phyloP scores from a whole-genome alignment of 495 filamentous ascomycete genomes.

The Podospora comata region DNA sequence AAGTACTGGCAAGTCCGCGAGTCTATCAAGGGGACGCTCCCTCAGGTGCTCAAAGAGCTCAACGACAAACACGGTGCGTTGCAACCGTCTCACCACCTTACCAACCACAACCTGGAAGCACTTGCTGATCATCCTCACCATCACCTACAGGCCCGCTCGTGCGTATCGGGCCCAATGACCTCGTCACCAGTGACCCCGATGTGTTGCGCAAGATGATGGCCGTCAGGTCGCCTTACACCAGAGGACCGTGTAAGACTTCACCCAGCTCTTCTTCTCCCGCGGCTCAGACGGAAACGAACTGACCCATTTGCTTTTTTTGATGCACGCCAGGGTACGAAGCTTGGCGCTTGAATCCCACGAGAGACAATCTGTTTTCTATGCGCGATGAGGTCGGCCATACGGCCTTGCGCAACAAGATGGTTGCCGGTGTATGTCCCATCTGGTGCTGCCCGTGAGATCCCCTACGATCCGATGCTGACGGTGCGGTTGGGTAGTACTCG shows the following conservation, averaged over 20 bases:
- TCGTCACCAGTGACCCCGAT: slow-evolving; percentile 46
- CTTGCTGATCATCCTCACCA: background rate
- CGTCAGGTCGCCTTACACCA: slow-evolving; percentile 36
- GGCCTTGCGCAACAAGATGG: slow-evolving; percentile 32
- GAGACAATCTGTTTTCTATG: slow-evolving; percentile 39
- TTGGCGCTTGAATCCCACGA: slow-evolving; percentile 36
- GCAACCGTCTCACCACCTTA: background rate
- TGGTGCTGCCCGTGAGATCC: background rate
- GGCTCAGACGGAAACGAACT: background rate
- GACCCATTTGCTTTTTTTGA: slow-evolving; percentile 24
- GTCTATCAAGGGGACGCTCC: slow-evolving; percentile 21
- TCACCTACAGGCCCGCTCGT: slow-evolving; percentile 29
- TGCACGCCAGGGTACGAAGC: slow-evolving; percentile 32
- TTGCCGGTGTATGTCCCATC: slow-evolving; percentile 26
- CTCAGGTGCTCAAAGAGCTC: slow-evolving; percentile 26
- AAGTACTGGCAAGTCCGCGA: slow-evolving; percentile 25
- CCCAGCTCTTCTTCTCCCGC: background rate
- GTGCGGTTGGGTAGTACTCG: slow-evolving; percentile 17
- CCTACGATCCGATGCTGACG: background rate
- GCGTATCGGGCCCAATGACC: slow-evolving; percentile 42
- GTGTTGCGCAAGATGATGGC: slow-evolving; percentile 35
- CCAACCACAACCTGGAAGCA: background rate
- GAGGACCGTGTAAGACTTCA: slow-evolving; percentile 29
- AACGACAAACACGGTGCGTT: slow-evolving; percentile 23
- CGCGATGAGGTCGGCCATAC: slow-evolving; percentile 27